These are phyloP conservation scores for Chytriomyces confervae DNA, from an alignment of 192 early-diverging fungal genomes.

Conservation along the genomic window DNA sequence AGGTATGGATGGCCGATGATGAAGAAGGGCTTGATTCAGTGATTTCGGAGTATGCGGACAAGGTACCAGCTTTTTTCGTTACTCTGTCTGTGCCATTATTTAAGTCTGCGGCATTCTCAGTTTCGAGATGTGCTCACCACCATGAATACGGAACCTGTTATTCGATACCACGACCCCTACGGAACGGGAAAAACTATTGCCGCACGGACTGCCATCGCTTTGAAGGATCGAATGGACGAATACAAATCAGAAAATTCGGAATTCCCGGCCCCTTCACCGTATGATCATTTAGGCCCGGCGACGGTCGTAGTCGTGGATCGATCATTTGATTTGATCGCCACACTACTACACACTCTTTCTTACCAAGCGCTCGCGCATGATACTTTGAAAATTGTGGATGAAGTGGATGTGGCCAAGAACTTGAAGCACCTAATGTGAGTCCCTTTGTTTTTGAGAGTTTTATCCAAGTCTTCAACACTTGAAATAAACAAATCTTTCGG, in stretches of 20 bases:
- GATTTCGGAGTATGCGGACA: constrained; percentile 14
- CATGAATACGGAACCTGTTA: constrained; percentile 87
- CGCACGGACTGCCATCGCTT: constrained; percentile 8
- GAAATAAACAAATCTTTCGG: neutral
- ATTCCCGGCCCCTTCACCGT: constrained; percentile 47
- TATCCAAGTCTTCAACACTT: neutral
- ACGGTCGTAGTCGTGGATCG: constrained; percentile 91
- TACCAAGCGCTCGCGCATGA: constrained; percentile 98
- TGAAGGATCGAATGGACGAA: constrained; percentile 84
- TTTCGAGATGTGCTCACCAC: constrained; percentile 32
- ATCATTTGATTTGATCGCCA: constrained; percentile 83
- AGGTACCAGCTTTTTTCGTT: neutral
- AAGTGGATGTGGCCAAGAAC: constrained; percentile 5
- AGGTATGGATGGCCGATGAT: constrained; percentile 66
- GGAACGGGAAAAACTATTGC: constrained; percentile 2
- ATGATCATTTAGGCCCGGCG: constrained; percentile 60
- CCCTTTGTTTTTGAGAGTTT: neutral
- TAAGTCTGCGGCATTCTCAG: constrained; percentile 44
- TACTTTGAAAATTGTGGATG: constrained; percentile 2
- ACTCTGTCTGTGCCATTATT: neutral
- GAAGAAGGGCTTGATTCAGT: constrained; percentile 55
- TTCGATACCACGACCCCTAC: constrained; percentile 85
- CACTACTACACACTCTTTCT: constrained; percentile 95
- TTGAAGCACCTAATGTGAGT: constrained; percentile 10
- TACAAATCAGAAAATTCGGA: constrained; percentile 68